Evolutionary conservation across 768 basidiomycete species (phyloP).

Genomic region (Panus rudis): DNA sequence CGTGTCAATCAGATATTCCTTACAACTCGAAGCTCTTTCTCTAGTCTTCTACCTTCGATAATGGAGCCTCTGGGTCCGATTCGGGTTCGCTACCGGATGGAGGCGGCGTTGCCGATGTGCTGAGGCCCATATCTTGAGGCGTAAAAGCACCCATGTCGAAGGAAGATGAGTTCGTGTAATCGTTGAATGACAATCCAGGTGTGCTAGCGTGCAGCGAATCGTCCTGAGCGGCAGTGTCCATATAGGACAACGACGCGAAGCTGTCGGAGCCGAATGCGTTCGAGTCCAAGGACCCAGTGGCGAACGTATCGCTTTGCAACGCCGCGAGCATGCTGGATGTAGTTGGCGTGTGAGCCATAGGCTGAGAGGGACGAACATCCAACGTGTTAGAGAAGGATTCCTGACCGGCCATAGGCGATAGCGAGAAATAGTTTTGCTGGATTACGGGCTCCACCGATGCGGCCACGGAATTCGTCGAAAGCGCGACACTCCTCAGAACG

Average conservation of each 20-base stretch:
- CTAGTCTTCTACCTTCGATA: constrained; percentile 47
- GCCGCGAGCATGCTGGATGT: constrained; percentile 90
- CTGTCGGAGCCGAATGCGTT: constrained; percentile 60
- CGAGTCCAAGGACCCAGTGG: constrained; percentile 60
- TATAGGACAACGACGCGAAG: constrained; percentile 66
- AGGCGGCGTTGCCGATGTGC: constrained; percentile 34
- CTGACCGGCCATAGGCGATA: constrained; percentile 87
- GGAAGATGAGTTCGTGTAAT: constrained; percentile 51
- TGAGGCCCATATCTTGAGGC: constrained; percentile 60
- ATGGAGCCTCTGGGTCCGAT: constrained; percentile 55
- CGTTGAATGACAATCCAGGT: constrained; percentile 61
- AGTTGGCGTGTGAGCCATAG: constrained; percentile 78
- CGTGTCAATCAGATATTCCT: background rate
- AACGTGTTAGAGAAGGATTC: constrained; percentile 61
- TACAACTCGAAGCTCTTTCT: background rate
- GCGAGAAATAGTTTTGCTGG: constrained; percentile 81
- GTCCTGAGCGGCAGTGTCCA: constrained; percentile 63
- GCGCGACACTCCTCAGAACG: constrained; percentile 77
- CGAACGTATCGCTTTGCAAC: constrained; percentile 60
- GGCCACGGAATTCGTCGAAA: constrained; percentile 87
- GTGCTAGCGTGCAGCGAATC: constrained; percentile 58
- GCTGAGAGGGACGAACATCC: constrained; percentile 52
- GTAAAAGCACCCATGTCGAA: constrained; percentile 70
- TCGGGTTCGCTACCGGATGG: constrained; percentile 47
- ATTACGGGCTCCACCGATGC: constrained; percentile 89